Conservation (phyloP, 768 basidiomycete genomes). For the Rhizopogon sp. region DNA sequence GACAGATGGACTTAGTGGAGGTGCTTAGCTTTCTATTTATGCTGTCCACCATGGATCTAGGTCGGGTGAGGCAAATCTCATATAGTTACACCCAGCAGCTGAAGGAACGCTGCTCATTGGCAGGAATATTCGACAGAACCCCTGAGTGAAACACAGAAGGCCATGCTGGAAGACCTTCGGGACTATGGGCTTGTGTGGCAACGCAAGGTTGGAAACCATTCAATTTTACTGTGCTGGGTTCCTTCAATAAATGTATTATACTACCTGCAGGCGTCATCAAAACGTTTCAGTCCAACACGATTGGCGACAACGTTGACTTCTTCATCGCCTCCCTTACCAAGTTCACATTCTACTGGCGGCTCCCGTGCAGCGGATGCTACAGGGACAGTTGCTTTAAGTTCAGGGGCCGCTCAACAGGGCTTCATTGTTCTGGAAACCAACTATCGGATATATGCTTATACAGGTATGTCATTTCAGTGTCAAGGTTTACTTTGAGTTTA, state of each 20-base stretch:
- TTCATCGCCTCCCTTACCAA: conserved; percentile 75
- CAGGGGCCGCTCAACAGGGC: conserved; percentile 65
- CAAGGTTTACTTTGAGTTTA: conserved; percentile 9
- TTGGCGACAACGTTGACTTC: conserved; percentile 93
- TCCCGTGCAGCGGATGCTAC: conserved; percentile 11
- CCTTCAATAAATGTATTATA: conserved; percentile 6
- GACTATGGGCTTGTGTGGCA: conserved; percentile 96
- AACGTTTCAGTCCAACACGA: conserved; percentile 90
- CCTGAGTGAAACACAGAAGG: conserved; percentile 71
- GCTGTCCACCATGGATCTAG: conserved; percentile 94
- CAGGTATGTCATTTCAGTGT: conserved; percentile 47
- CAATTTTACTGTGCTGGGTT: conserved; percentile 3
- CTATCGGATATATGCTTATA: conserved; percentile 97
- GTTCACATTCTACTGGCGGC: conserved; percentile 30
- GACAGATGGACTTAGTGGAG: conserved; percentile 89
- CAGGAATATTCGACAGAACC: conserved; percentile 89
- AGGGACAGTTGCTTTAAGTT: conserved; percentile 30
- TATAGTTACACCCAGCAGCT: background rate
- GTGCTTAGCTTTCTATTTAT: conserved; percentile 94
- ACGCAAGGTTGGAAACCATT: conserved; percentile 49
- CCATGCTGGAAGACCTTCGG: conserved; percentile 88
- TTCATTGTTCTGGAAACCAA: conserved; percentile 98
- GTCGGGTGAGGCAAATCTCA: conserved; percentile 50
- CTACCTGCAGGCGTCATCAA: conserved; percentile 54
- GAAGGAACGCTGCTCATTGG: conserved; percentile 2